phyloP scores from a whole-genome alignment of 108 stramenopile species.

The Nannochloropsis salina region DNA sequence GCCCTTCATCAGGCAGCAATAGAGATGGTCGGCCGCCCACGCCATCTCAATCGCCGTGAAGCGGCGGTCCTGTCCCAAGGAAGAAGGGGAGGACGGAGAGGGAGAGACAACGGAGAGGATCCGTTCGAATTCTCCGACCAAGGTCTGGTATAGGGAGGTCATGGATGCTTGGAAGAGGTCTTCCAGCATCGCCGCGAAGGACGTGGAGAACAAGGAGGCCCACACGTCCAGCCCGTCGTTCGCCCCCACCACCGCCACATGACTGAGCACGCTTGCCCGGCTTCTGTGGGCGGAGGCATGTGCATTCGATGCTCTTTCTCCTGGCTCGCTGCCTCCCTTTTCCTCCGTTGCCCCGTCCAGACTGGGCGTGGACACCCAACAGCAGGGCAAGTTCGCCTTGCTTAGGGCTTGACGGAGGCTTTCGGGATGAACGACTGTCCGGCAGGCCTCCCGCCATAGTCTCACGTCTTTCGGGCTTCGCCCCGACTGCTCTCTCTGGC shows the following conservation, averaged over 20 bases:
- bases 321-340: background rate
- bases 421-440: background rate
- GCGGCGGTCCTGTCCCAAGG: background rate
- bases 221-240: background rate
- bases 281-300: background rate
- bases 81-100: background rate
- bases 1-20: background rate
- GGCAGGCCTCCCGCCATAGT: background rate
- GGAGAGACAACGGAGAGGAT: background rate
- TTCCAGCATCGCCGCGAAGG: background rate
- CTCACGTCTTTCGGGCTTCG: too few species aligned
- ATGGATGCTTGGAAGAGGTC: background rate
- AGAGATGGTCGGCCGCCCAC: background rate
- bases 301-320: background rate
- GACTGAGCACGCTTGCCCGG: background rate
- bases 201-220: background rate
- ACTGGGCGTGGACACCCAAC: background rate
- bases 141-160: background rate
- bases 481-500: too few species aligned
- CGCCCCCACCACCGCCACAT: background rate
- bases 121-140: background rate
- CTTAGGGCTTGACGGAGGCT: background rate
- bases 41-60: background rate
- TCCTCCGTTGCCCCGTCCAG: too few species aligned
- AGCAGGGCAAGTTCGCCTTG: slow-evolving; percentile 1